phyloP scores from a whole-genome alignment of 2,329 filamentous ascomycete species.

The Sporothrix sp. region DNA sequence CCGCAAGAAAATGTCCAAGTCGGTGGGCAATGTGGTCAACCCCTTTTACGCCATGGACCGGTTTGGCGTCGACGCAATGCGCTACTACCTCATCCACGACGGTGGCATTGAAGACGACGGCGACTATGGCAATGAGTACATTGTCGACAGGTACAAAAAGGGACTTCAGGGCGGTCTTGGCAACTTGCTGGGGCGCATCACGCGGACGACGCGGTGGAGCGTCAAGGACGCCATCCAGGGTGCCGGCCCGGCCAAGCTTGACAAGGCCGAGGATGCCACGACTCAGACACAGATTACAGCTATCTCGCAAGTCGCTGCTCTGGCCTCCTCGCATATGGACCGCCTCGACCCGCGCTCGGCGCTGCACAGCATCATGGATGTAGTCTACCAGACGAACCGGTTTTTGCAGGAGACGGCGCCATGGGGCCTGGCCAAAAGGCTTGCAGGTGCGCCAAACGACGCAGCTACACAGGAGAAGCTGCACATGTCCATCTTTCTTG shows the following conservation, averaged over 20 bases:
- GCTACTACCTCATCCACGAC: conserved; percentile 78
- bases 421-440: conserved; percentile 54
- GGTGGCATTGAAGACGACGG: conserved; percentile 70
- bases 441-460: conserved; percentile 47
- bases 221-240: conserved; percentile 47
- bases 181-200: conserved; percentile 66
- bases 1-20: conserved; percentile 92
- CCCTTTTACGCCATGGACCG: conserved; percentile 84
- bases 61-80: conserved; percentile 78
- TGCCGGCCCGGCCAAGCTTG: background rate
- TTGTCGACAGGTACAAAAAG: conserved; percentile 71
- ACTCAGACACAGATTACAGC: conserved; percentile 14
- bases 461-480: conserved; percentile 30
- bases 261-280: conserved; percentile 19
- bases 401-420: conserved; percentile 57
- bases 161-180: conserved; percentile 68
- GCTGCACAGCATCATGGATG: conserved; percentile 52
- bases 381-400: conserved; percentile 56
- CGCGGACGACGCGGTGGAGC: conserved; percentile 59
- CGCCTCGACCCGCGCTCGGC: conserved; percentile 54
- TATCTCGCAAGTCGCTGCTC: conserved; percentile 24
- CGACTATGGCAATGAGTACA: conserved; percentile 71
- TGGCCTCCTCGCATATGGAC: conserved; percentile 49
- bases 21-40: conserved; percentile 87
- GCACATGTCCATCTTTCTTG: conserved; percentile 56